Percentiles rank a stretch among this genome's conserved stretches.
These are phyloP conservation scores for Boletus reticuloceps DNA, from an alignment of 768 basidiomycete species.

Conservation along the genomic window DNA sequence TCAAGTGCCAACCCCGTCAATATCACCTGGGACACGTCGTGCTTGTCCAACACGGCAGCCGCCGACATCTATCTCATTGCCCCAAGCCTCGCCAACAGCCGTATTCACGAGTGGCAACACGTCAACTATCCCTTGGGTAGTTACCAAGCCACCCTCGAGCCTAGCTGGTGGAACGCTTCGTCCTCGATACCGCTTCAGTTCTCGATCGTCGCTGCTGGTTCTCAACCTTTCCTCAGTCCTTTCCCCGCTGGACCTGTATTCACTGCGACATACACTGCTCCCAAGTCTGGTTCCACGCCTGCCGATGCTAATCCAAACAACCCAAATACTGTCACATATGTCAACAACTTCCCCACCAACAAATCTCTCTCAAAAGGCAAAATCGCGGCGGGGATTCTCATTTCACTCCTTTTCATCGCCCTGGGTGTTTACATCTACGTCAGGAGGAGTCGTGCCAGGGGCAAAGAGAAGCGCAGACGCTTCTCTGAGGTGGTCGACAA, in stretches of 20 bases:
- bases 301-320: constrained; percentile 40
- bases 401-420: constrained; percentile 59
- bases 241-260: constrained; percentile 70
- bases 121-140: constrained; percentile 49
- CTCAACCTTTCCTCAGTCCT: constrained; percentile 48
- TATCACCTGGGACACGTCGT: constrained; percentile 65
- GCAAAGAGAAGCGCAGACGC: constrained; percentile 49
- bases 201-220: constrained; percentile 49
- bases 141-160: constrained; percentile 49
- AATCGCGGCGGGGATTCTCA: constrained; percentile 61
- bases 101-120: constrained; percentile 56
- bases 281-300: constrained; percentile 38
- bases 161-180: constrained; percentile 72
- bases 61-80: constrained; percentile 72
- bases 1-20: constrained; percentile 48
- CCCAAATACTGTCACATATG: constrained; percentile 37
- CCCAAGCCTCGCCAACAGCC: constrained; percentile 39
- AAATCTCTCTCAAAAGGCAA: constrained; percentile 46
- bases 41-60: constrained; percentile 41
- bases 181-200: constrained; percentile 51
- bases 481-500: constrained; percentile 72
- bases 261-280: constrained; percentile 54
- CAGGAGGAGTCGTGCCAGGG: constrained; percentile 48
- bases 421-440: constrained; percentile 48
- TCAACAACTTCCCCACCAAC: constrained; percentile 37